Percentiles rank a stretch among this genome's conserved stretches.
Conservation (phyloP, 805 yeast species). For the Lipomyces sp. region DNA sequence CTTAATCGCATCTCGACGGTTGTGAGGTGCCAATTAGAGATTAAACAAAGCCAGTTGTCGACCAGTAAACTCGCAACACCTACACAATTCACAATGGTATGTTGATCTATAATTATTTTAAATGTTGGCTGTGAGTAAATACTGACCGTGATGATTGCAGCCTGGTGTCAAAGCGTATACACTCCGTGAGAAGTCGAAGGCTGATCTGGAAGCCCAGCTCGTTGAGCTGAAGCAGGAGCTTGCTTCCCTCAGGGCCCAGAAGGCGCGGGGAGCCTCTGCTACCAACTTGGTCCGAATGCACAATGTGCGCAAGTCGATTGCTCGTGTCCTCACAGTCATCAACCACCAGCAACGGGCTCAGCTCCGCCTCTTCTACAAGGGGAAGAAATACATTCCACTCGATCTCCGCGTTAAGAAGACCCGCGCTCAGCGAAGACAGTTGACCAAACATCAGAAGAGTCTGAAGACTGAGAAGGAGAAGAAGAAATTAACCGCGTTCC, state of each 20-base stretch:
- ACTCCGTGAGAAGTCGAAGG: constrained; percentile 96
- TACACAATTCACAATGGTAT: constrained; percentile 7
- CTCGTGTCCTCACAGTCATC: constrained; percentile 96
- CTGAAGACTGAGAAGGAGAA: constrained; percentile 83
- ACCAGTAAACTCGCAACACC: not conserved
- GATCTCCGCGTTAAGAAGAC: constrained; percentile 99
- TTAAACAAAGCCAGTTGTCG: not conserved
- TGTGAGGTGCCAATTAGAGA: not conserved
- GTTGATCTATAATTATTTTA: not conserved
- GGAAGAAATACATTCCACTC: constrained; percentile 87
- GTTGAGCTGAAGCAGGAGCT: constrained; percentile 96
- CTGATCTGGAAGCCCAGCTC: constrained; percentile 91
- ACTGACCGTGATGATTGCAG: constrained; percentile 9
- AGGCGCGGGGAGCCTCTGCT: constrained; percentile 81
- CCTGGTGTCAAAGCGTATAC: constrained; percentile 79
- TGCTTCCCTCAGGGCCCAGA: constrained; percentile 94
- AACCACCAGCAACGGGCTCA: constrained; percentile 95
- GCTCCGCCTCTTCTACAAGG: constrained; percentile 92
- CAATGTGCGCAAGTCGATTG: constrained; percentile 97
- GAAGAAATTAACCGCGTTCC: constrained; percentile 94
- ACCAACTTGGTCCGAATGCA: constrained; percentile 76
- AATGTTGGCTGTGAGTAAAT: constrained; percentile 1
- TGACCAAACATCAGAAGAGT: constrained; percentile 84
- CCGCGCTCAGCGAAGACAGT: constrained; percentile 98
- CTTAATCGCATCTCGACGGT: not conserved